phyloP scores from a whole-genome alignment of 495 filamentous ascomycete genomes.

The Xylaria grammica region DNA sequence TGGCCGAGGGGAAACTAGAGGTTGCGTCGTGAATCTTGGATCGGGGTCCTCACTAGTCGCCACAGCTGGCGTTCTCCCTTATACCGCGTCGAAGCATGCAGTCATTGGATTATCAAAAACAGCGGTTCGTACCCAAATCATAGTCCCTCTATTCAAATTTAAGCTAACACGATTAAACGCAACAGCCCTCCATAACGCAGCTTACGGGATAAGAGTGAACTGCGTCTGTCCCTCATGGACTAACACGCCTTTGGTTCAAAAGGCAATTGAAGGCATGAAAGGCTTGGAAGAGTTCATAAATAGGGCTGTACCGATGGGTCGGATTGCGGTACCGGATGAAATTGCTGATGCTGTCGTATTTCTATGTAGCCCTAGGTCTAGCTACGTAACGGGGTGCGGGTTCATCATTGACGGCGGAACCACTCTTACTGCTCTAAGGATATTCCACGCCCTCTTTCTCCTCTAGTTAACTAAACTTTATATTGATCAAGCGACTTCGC shows the following conservation, averaged over 20 bases:
- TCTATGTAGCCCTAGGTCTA: constrained; percentile 46
- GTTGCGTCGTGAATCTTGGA: constrained; percentile 53
- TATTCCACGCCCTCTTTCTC: no score
- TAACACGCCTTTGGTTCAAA: constrained; percentile 46
- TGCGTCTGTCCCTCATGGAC: constrained; percentile 51
- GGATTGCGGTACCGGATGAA: constrained; percentile 47
- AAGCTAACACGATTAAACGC: background rate
- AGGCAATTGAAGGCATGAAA: background rate
- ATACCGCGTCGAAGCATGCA: constrained; percentile 53
- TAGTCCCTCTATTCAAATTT: no score
- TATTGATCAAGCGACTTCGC: no score
- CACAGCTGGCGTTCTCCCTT: constrained; percentile 40
- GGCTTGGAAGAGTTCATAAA: constrained; percentile 22
- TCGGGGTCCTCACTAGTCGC: constrained; percentile 46
- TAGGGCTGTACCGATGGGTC: constrained; percentile 34
- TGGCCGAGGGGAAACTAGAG: constrained; percentile 28
- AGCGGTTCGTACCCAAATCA: background rate
- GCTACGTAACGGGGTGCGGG: constrained; percentile 42
- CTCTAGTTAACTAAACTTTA: no score
- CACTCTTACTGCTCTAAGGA: no score
- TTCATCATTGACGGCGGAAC: constrained; percentile 38
- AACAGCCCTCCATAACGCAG: constrained; percentile 41
- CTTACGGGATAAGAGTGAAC: constrained; percentile 49
- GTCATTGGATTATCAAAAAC: constrained; percentile 49
- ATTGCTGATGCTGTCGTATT: constrained; percentile 51